phyloP scores from a whole-genome alignment of 257 asterid genomes.

The Penstemon davidsonii region DNA sequence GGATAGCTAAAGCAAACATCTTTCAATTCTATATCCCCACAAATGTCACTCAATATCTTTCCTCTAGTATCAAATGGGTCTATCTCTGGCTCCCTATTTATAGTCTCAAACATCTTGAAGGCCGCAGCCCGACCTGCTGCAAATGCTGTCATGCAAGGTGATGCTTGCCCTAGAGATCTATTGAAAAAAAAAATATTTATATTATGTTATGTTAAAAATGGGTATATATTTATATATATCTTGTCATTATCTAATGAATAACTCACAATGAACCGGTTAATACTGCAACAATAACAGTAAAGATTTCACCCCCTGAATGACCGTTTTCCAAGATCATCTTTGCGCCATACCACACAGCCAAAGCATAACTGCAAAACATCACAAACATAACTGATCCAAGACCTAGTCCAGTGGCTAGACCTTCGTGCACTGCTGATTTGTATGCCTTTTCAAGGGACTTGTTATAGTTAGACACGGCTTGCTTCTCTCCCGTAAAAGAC shows the following conservation, averaged over 20 bases:
- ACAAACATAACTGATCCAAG: slow-evolving; percentile 42
- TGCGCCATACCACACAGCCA: slow-evolving; percentile 65
- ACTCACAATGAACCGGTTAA: slow-evolving; percentile 72
- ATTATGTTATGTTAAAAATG: not conserved
- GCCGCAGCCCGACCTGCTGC: slow-evolving; percentile 73
- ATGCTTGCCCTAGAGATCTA: slow-evolving; percentile 63
- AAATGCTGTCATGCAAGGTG: slow-evolving; percentile 59
- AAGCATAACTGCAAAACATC: slow-evolving; percentile 49
- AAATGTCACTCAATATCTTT: slow-evolving; percentile 41
- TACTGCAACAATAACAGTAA: slow-evolving; percentile 54
- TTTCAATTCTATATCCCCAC: slow-evolving; percentile 65
- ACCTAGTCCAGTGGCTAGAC: slow-evolving; percentile 62
- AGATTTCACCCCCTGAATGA: slow-evolving; percentile 49
- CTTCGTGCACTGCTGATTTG: slow-evolving; percentile 42
- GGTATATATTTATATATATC: not conserved
- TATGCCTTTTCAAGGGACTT: slow-evolving; percentile 47
- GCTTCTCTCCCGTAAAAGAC: slow-evolving; percentile 63
- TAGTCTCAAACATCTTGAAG: slow-evolving; percentile 59
- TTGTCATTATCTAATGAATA: no score
- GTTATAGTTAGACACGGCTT: slow-evolving; percentile 48
- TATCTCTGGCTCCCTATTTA: slow-evolving; percentile 48
- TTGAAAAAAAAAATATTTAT: slow-evolving; percentile 1
- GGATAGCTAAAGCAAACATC: slow-evolving; percentile 67
- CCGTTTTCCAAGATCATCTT: slow-evolving; percentile 49
- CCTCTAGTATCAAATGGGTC: slow-evolving; percentile 55